Evolutionary conservation across 208 protist genomes (phyloP).

Genomic region (Wallacemonas sp.): DNA sequence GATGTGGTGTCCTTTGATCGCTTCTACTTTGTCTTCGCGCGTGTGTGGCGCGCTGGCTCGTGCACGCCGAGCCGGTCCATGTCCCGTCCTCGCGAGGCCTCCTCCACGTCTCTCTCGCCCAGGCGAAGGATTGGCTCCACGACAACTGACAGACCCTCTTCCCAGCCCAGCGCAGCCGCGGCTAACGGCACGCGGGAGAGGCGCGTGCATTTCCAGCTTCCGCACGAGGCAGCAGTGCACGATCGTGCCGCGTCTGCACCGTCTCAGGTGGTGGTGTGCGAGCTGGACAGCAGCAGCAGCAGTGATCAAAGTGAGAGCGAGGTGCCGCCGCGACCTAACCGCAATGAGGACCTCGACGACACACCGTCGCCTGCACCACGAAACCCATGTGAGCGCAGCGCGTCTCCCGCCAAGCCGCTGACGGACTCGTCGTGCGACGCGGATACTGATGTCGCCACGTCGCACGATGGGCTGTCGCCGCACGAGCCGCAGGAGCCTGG

Average conservation of each 20-base stretch:
- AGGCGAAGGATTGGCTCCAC: not conserved
- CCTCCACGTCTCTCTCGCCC: no score
- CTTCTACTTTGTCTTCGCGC: constrained; percentile 44
- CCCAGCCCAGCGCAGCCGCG: not conserved
- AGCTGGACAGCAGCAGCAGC: no score
- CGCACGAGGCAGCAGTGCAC: not conserved
- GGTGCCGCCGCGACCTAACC: not conserved
- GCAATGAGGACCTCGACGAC: not conserved
- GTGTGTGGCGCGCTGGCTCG: constrained; percentile 25
- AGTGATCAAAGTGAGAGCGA: not conserved
- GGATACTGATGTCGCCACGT: not conserved
- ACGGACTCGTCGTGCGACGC: no score
- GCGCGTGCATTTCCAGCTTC: not conserved
- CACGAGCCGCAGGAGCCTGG: not conserved
- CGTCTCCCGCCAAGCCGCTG: not conserved
- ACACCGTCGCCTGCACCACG: not conserved
- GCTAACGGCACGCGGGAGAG: not conserved
- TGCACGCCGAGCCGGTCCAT: not conserved
- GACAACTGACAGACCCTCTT: no score
- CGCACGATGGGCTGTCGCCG: not conserved
- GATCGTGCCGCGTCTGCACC: not conserved
- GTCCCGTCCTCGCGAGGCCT: not conserved
- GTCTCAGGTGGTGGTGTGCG: constrained; percentile 1
- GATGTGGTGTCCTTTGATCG: constrained; percentile 30
- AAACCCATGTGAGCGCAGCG: not conserved